Evolutionary conservation across 257 asterid genomes (phyloP).

Genomic region (Przewalskia tangutica): DNA sequence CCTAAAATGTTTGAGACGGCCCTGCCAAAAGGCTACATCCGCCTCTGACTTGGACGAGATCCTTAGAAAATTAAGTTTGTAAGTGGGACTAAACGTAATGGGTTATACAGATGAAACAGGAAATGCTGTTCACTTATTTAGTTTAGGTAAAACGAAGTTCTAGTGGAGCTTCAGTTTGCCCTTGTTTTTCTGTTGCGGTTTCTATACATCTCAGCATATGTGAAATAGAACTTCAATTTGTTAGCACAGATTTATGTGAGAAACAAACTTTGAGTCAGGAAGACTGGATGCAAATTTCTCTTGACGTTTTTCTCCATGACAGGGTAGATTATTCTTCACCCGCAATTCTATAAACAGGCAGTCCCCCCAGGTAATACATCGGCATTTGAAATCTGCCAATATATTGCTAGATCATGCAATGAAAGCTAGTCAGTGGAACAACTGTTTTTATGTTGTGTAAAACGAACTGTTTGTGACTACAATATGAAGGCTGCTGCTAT

Average conservation of each 20-base stretch:
- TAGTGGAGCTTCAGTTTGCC: no score
- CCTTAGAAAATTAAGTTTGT: no score
- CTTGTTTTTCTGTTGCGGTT: not conserved
- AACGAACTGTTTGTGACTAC: no score
- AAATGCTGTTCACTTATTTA: no score
- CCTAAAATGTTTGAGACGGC: no score
- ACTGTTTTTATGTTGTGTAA: not conserved
- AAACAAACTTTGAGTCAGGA: slow-evolving; percentile 68
- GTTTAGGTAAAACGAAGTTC: no score
- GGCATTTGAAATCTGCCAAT: slow-evolving; percentile 80
- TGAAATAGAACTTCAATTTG: not conserved
- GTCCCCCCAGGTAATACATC: slow-evolving; percentile 85
- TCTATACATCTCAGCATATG: no score
- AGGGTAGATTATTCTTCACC: slow-evolving; percentile 44
- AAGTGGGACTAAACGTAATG: no score
- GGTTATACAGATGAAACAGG: no score
- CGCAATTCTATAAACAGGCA: slow-evolving; percentile 47
- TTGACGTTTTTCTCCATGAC: slow-evolving; percentile 89
- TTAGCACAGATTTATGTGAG: slow-evolving; percentile 29
- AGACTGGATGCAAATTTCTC: slow-evolving; percentile 73
- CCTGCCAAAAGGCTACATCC: no score
- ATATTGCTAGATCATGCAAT: slow-evolving; percentile 60
- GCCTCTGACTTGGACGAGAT: no score
- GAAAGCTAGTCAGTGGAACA: slow-evolving; percentile 58
- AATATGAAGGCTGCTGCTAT: no score